Base-by-base conservation (phyloP, 495 filamentous ascomycete genomes). In the Oidiodendron maius region DNA sequence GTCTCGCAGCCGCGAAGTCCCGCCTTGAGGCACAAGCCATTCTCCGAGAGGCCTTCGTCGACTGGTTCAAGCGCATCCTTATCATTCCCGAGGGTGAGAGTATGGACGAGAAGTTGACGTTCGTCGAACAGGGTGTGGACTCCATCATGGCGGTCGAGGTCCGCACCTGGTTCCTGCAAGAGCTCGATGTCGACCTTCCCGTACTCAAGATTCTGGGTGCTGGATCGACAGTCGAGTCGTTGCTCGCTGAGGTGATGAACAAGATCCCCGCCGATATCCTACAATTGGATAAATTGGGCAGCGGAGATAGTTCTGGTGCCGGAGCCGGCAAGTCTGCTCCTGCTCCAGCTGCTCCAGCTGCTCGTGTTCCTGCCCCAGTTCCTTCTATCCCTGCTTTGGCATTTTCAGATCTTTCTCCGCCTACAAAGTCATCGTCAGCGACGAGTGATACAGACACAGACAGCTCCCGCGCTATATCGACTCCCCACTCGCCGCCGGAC, bases 151-250 rank as follows among this genome's bases (percentile, higher is more conserved):
- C 66, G 9, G 59, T 71, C 13, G 63, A 65, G 16, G 41, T 69
- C 4, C 48, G 68, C 4, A 42, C 52, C 11, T 69, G 67, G 66
- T 66, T 68, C 42, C 51, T 63, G 50, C 70, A 64, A 28, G 57
- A 67, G 36, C 40, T 75, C 8, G 45, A 61, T 0, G 53, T 57
- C 13, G 67, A 72, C 39, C 46, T 76, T 2, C 69, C 71, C 0
- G 69, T 75, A 1, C 57, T 76, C 1, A 74, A 80, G 61, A 68
- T 78, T 26, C 43, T 80, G 2, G 57, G 66, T 5, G 69, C 64
- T 10, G 51, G 55, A 17, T 66, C 68, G 5, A 65, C 75, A 1
- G 44, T 9, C 35, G 12, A 50, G 38, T 24, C 26, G 16, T 51
- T 54, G 32, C 36, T 32, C 1, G 20, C 30, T 32, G 28, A 8